Percentiles rank a stretch among this genome's conserved stretches.
Conservation (phyloP, 108 stramenopile genomes). For the Nitzschia sp. region DNA sequence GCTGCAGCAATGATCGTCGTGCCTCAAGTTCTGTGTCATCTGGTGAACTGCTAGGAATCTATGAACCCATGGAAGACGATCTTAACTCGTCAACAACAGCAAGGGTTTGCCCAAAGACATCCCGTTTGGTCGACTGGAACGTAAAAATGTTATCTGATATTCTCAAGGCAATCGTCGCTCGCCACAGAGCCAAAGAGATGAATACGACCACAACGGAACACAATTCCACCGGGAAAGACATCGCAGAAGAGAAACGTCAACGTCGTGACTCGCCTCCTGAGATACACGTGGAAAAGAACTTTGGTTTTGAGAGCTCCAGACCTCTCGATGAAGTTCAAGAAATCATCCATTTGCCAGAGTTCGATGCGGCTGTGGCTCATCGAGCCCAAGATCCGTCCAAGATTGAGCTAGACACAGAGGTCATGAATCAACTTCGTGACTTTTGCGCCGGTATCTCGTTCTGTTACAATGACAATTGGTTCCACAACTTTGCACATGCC, state of each 20-base stretch:
- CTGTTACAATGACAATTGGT: constrained; percentile 5
- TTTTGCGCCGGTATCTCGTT: neutral
- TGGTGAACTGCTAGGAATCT: neutral
- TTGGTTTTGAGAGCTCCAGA: neutral
- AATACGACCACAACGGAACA: neutral
- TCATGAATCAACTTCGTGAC: neutral
- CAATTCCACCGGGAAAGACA: neutral
- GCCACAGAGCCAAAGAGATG: neutral
- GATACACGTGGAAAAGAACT: neutral
- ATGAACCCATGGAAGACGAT: neutral
- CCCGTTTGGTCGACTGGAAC: constrained; percentile 26
- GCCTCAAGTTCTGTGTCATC: too few relatives aligned
- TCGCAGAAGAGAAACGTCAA: too few relatives aligned
- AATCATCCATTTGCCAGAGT: constrained; percentile 7
- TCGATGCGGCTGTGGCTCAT: neutral
- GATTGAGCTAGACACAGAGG: constrained; percentile 1
- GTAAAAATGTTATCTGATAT: constrained; percentile 5
- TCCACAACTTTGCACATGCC: constrained; percentile 12
- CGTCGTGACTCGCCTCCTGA: neutral
- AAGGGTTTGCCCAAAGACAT: neutral
- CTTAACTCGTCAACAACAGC: too few relatives aligned
- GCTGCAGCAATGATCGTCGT: too few relatives aligned
- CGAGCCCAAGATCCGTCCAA: neutral
- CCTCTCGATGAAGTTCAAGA: constrained; percentile 2
- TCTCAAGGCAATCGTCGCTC: constrained; percentile 21